These are phyloP conservation scores for Penicillium samsonianum DNA, from an alignment of 495 filamentous ascomycete genomes.

Conservation along the genomic window DNA sequence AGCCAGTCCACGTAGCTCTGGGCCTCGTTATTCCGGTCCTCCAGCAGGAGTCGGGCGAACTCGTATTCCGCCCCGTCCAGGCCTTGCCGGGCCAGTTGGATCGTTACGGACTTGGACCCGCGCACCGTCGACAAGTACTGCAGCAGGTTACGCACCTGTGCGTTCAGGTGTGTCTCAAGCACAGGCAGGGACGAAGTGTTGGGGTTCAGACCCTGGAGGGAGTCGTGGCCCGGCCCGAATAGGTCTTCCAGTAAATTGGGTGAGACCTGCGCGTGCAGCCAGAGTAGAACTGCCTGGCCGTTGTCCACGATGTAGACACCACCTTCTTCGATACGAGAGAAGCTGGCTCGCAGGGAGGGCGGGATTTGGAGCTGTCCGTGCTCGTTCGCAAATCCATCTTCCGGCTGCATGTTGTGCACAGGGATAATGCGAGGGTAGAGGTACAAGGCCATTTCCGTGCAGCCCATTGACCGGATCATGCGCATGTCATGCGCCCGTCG, in stretches of 20 bases:
- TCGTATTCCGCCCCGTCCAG: constrained; percentile 95
- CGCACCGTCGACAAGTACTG: constrained; percentile 80
- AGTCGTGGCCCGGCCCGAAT: constrained; percentile 75
- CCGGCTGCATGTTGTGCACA: constrained; percentile 75
- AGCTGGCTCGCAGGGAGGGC: constrained; percentile 73
- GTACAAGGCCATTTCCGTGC: constrained; percentile 83
- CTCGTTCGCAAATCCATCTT: constrained; percentile 85
- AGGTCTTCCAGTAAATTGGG: constrained; percentile 87
- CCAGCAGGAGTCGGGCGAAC: constrained; percentile 85
- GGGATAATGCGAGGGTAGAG: constrained; percentile 94
- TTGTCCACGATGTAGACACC: constrained; percentile 98
- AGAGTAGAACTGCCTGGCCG: constrained; percentile 85
- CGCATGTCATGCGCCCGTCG: constrained; percentile 89
- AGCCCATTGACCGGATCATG: constrained; percentile 83
- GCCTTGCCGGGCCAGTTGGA: constrained; percentile 91
- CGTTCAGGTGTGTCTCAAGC: constrained; percentile 90
- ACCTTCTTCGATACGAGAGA: constrained; percentile 86
- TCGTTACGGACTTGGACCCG: constrained; percentile 81
- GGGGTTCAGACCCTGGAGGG: constrained; percentile 74
- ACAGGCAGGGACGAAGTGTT: constrained; percentile 69
- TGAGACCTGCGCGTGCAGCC: constrained; percentile 76
- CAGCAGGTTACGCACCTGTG: constrained; percentile 89
- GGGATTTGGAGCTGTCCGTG: constrained; percentile 81
- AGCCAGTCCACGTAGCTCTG: constrained; percentile 98
- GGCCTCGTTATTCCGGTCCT: constrained; percentile 97